Evolutionary conservation across 2,329 filamentous ascomycete species (phyloP).

Genomic region (Epicoccum sorghinum): DNA sequence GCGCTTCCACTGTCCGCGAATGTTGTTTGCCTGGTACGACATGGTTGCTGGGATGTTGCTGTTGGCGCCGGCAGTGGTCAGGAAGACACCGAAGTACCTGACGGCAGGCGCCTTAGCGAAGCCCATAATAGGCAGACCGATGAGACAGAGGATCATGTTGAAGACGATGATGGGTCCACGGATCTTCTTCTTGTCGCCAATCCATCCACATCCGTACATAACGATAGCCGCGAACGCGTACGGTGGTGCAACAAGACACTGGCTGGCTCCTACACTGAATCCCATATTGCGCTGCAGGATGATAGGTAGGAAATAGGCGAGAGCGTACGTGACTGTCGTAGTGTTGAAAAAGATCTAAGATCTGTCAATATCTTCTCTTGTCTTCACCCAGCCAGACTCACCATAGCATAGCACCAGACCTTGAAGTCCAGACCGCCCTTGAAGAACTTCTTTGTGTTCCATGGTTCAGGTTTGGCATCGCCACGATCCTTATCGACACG

Average conservation of each 20-base stretch:
- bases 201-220: slow-evolving; percentile 62
- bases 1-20: slow-evolving; percentile 87
- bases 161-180: slow-evolving; percentile 70
- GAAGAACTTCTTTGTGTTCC: slow-evolving; percentile 56
- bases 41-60: slow-evolving; percentile 77
- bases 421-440: slow-evolving; percentile 57
- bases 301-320: slow-evolving; percentile 80
- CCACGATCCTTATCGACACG: slow-evolving; percentile 60
- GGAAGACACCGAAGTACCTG: slow-evolving; percentile 76
- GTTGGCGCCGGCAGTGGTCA: slow-evolving; percentile 77
- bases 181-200: slow-evolving; percentile 69
- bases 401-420: slow-evolving; percentile 60
- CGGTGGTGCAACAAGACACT: slow-evolving; percentile 69
- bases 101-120: slow-evolving; percentile 63
- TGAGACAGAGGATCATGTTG: slow-evolving; percentile 69
- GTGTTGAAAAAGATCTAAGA: slow-evolving; percentile 61
- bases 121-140: slow-evolving; percentile 76
- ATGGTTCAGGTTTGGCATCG: slow-evolving; percentile 57
- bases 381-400: slow-evolving; percentile 11
- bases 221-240: slow-evolving; percentile 46
- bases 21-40: slow-evolving; percentile 86
- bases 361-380: slow-evolving; percentile 17
- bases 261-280: slow-evolving; percentile 67
- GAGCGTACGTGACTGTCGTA: slow-evolving; percentile 75
- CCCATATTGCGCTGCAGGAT: slow-evolving; percentile 69